Evolutionary conservation across 1,139 yeast genomes (phyloP).

Genomic region (Kazachstania sp.): DNA sequence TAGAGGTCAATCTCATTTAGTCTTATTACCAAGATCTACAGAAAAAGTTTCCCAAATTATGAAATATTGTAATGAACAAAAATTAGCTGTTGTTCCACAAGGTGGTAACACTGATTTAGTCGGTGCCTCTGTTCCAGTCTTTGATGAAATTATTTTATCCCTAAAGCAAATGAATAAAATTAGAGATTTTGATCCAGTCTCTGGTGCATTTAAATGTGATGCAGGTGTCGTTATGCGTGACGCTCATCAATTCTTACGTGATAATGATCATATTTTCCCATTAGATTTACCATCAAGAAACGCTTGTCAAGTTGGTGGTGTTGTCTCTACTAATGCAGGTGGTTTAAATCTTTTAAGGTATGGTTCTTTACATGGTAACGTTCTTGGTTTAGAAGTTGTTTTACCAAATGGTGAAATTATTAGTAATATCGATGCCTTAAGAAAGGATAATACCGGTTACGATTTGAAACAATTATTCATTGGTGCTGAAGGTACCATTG

Average conservation of each 20-base stretch:
- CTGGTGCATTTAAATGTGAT: constrained; percentile 81
- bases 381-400: constrained; percentile 85
- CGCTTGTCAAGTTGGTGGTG: constrained; percentile 93
- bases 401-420: constrained; percentile 83
- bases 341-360: constrained; percentile 81
- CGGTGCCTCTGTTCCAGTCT: constrained; percentile 89
- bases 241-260: constrained; percentile 73
- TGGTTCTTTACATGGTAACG: constrained; percentile 89
- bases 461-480: constrained; percentile 85
- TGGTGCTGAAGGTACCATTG: constrained; percentile 90
- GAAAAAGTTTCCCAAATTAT: constrained; percentile 70
- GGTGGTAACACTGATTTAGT: constrained; percentile 97
- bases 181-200: constrained; percentile 69
- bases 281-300: constrained; percentile 94
- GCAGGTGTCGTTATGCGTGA: constrained; percentile 84
- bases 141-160: constrained; percentile 78
- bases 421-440: constrained; percentile 68
- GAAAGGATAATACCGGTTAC: constrained; percentile 92
- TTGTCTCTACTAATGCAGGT: constrained; percentile 93
- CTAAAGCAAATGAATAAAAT: constrained; percentile 65
- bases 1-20: constrained; percentile 73
- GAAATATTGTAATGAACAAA: constrained; percentile 70
- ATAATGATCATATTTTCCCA: constrained; percentile 83
- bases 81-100: constrained; percentile 86
- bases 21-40: constrained; percentile 75